phyloP scores from a whole-genome alignment of 495 filamentous ascomycete genomes.

The Annulohypoxylon moriforme region DNA sequence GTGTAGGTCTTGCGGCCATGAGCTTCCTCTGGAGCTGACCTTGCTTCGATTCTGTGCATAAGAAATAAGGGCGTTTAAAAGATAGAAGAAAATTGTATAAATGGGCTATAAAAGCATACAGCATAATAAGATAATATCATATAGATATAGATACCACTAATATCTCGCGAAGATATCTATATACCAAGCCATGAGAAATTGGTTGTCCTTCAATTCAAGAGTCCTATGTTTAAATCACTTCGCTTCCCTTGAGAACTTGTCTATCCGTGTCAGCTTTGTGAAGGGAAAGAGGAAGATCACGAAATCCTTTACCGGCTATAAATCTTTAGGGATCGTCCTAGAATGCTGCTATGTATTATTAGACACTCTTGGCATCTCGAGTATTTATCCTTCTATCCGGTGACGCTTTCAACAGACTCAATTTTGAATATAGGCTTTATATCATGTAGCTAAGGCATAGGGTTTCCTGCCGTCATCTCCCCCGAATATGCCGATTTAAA shows the following conservation, averaged over 20 bases:
- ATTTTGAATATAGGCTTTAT: too few species aligned
- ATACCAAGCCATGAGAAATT: not conserved
- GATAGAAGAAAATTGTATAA: not conserved
- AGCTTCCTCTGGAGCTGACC: constrained; percentile 27
- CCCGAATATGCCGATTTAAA: too few species aligned
- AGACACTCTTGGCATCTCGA: not conserved
- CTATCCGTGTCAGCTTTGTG: not conserved
- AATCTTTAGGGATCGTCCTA: not conserved
- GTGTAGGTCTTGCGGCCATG: constrained; percentile 11
- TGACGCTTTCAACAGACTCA: too few species aligned
- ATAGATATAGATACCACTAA: constrained; percentile 7
- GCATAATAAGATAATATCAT: not conserved
- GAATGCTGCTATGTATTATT: too few species aligned
- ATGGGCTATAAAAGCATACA: not conserved
- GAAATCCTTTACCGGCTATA: not conserved
- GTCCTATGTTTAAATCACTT: not conserved
- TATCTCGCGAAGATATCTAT: not conserved
- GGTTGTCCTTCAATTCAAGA: not conserved
- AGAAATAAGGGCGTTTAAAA: not conserved
- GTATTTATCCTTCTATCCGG: too few species aligned
- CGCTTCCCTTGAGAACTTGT: not conserved
- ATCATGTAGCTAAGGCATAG: too few species aligned
- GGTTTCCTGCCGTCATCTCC: too few species aligned
- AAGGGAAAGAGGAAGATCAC: not conserved
- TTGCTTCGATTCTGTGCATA: not conserved